A percentile compares a stretch with the other conserved stretches of the same genome.
These are phyloP conservation scores for Exophiala lecanii-corni DNA, from an alignment of 2,329 filamentous ascomycete species.

Conservation along the genomic window DNA sequence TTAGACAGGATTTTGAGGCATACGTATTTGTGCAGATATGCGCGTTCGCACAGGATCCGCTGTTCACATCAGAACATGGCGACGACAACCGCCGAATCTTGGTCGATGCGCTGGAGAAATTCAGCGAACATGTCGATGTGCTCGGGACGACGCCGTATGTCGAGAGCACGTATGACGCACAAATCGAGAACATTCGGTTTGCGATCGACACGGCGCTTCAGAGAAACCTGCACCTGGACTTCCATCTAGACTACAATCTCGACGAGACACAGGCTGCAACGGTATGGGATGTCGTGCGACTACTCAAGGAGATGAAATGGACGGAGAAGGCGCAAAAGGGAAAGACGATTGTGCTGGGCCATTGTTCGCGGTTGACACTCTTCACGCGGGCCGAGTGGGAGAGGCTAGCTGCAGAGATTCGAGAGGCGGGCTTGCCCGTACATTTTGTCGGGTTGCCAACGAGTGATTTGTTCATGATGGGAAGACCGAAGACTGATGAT, in stretches of 20 bases:
- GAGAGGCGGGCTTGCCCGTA: slow-evolving; percentile 49
- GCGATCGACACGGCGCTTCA: slow-evolving; percentile 53
- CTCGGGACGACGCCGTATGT: slow-evolving; percentile 69
- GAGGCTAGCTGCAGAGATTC: slow-evolving; percentile 46
- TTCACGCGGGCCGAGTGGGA: slow-evolving; percentile 49
- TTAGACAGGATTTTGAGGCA: slow-evolving; percentile 53
- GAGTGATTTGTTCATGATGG: slow-evolving; percentile 71
- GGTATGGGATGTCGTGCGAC: slow-evolving; percentile 51
- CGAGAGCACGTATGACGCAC: slow-evolving; percentile 48
- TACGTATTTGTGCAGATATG: slow-evolving; percentile 62
- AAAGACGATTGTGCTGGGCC: slow-evolving; percentile 58
- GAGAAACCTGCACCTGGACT: slow-evolving; percentile 57
- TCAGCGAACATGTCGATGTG: slow-evolving; percentile 46
- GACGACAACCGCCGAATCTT: slow-evolving; percentile 50
- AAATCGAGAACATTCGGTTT: slow-evolving; percentile 59
- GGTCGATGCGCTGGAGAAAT: slow-evolving; percentile 38
- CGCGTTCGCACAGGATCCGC: slow-evolving; percentile 65
- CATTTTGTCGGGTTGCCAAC: slow-evolving; percentile 66
- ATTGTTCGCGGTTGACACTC: slow-evolving; percentile 63
- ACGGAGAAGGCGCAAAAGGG: slow-evolving; percentile 29
- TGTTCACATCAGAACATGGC: slow-evolving; percentile 55
- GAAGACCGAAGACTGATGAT: slow-evolving; percentile 27
- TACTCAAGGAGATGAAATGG: slow-evolving; percentile 52
- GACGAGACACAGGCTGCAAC: slow-evolving; percentile 47
- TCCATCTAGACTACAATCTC: slow-evolving; percentile 69